These are phyloP conservation scores for Tuber calosporum DNA, from an alignment of 495 filamentous ascomycete species.

Conservation along the genomic window DNA sequence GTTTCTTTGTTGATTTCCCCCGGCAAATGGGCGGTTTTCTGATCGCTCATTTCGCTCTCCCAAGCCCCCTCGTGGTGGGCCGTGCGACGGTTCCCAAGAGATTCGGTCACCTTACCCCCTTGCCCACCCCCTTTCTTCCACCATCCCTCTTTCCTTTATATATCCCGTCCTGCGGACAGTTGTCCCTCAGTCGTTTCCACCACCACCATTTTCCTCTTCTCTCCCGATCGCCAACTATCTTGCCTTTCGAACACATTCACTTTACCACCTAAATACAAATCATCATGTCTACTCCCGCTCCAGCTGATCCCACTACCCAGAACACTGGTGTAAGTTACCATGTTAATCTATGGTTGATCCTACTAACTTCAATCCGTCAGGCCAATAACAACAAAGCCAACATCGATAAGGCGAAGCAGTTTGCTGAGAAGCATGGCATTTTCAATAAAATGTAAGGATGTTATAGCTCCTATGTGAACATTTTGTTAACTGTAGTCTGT, in stretches of 20 bases:
- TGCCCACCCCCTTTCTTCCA: background rate
- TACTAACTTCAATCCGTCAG: conserved; percentile 14
- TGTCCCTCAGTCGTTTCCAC: conserved; percentile 17
- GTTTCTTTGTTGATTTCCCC: conserved; percentile 4
- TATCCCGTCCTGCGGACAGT: conserved; percentile 23
- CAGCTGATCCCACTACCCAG: conserved; percentile 2
- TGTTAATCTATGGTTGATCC: conserved; percentile 9
- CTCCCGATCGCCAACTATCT: background rate
- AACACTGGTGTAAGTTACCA: conserved; percentile 6
- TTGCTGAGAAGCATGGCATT: conserved; percentile 29
- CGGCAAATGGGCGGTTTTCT: conserved; percentile 24
- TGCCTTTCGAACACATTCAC: background rate
- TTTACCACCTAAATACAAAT: conserved; percentile 10
- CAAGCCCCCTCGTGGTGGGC: conserved; percentile 30
- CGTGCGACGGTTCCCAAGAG: conserved; percentile 31
- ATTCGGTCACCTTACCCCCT: conserved; percentile 18
- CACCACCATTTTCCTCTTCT: conserved; percentile 10
- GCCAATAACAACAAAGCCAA: conserved; percentile 8
- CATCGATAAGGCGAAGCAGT: conserved; percentile 18
- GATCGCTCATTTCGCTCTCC: conserved; percentile 32
- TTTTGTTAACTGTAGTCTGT: conserved; percentile 6
- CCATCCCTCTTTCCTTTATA: conserved; percentile 21
- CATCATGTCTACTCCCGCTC: conserved; percentile 26
- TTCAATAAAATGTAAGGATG: conserved; percentile 20
- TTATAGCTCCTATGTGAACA: background rate